Base-by-base conservation (phyloP, 768 basidiomycete genomes). In the Tylopilus rubrobrunneus region DNA sequence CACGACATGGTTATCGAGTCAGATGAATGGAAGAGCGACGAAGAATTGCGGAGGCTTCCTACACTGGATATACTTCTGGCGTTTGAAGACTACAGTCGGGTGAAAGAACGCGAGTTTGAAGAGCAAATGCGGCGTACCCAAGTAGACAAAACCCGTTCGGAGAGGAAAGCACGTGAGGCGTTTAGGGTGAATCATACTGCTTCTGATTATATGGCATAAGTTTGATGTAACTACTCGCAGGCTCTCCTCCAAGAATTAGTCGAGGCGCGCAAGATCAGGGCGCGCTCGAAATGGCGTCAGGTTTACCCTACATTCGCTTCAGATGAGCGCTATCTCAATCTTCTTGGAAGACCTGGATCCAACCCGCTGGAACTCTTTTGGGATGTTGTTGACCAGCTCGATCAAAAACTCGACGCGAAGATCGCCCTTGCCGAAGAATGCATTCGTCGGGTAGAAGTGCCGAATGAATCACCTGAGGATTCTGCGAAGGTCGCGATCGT, bases 321-420 rank as follows among this genome's bases (percentile, higher is more conserved):
- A 33, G 92, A 97, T 64, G 76, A 80, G 42, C 83, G 92, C n/a
- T 99, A 98, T 73, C 76, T 87, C 41, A 78, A 81, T 56, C 84
- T 98, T 71, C 83, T 98, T 17, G 96, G 97, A 15, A 90, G 88
- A 62, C 90, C 91, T 8, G 97, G 97, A 14, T 96, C 93, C 2
- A 94, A 90, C 60, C 95, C 96, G 1, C 78, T 99, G 29, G 97
- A 99, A 63, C 80, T 98, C 5, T 98, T 97, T 73, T 97, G 94
- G 92, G 96, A 98, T 70, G 67, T 80, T 10, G 87, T 97, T 43
- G 97, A 99, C 69, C 78, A 76, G 40, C 78, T 97, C 3, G 94
- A 93, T 64, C 90, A 94, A 65, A 80, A 85, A 58, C 79, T 96
- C 17, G 92, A 94, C 56, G 78, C 79, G 19, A 90, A 90, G 64